A percentile compares a stretch with the other conserved stretches of the same genome.
Evolutionary conservation across 345 rosid species (phyloP).

Genomic region (Turritis glabra): DNA sequence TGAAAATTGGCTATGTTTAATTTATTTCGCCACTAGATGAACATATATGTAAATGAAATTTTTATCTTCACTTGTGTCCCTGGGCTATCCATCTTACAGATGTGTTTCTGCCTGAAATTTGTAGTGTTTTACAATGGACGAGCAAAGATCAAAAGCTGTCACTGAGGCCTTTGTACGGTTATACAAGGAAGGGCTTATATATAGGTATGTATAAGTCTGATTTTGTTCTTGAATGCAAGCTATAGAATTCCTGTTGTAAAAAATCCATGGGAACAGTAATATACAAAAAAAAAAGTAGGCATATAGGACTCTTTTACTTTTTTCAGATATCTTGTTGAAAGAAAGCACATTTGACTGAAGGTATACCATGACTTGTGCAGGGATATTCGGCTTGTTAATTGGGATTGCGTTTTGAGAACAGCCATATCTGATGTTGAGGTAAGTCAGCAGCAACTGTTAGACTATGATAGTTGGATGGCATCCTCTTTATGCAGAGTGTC

Average conservation of each 20-base stretch:
- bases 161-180: slow-evolving; percentile 80
- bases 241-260: background rate
- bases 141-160: slow-evolving; percentile 83
- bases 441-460: slow-evolving; percentile 29
- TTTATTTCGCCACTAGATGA: background rate
- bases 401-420: slow-evolving; percentile 85
- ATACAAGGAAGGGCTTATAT: slow-evolving; percentile 75
- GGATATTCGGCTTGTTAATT: slow-evolving; percentile 80
- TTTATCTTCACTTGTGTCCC: background rate
- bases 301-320: background rate
- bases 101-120: slow-evolving; percentile 20
- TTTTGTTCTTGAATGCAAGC: background rate
- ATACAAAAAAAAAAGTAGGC: background rate
- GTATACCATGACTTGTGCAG: slow-evolving; percentile 45
- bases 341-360: slow-evolving; percentile 1
- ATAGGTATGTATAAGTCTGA: slow-evolving; percentile 54
- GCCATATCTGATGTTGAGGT: slow-evolving; percentile 96
- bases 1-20: background rate
- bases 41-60: background rate
- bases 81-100: slow-evolving; percentile 9
- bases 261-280: background rate
- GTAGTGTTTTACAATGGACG: slow-evolving; percentile 98
- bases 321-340: slow-evolving; percentile 8
- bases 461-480: slow-evolving; percentile 6
- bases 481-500: slow-evolving; percentile 29